phyloP scores from a whole-genome alignment of 2,329 filamentous ascomycete species.

The Lachnellula suecica region DNA sequence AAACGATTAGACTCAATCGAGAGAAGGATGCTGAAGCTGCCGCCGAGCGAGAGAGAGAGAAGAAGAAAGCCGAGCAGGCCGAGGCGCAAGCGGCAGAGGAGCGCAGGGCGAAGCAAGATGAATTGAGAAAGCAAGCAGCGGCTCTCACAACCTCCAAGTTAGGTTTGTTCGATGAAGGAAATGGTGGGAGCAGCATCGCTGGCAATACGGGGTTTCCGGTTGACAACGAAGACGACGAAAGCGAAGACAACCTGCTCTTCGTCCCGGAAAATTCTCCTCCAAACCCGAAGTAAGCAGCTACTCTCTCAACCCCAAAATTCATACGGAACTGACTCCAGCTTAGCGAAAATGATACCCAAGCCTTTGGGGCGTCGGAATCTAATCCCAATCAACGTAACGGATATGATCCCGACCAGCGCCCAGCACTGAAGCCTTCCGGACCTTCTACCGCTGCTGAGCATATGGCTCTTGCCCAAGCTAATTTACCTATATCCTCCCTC shows the following conservation, averaged over 20 bases:
- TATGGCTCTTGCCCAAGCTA: neutral
- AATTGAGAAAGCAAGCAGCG: conserved; percentile 14
- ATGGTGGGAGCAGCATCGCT: neutral
- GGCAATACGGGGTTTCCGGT: neutral
- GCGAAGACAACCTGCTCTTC: neutral
- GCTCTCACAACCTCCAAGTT: conserved; percentile 14
- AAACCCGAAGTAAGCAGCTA: neutral
- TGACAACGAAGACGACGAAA: neutral
- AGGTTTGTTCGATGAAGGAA: neutral
- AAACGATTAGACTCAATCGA: neutral
- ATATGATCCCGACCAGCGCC: neutral
- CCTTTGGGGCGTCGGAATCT: neutral
- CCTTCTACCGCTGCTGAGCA: conserved; percentile 2
- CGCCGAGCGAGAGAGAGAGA: conserved; percentile 2
- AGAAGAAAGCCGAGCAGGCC: conserved; percentile 4
- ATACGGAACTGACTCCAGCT: neutral
- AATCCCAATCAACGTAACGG: neutral
- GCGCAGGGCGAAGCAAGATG: conserved; percentile 15
- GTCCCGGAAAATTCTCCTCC: neutral
- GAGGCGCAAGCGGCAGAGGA: conserved; percentile 9
- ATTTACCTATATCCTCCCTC: neutral
- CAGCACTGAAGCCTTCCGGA: neutral
- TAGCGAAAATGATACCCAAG: neutral
- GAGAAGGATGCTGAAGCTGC: neutral
- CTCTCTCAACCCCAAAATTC: neutral